Base-by-base conservation (phyloP, 1,284 basidiomycete species). In the Vanrija humicola region DNA sequence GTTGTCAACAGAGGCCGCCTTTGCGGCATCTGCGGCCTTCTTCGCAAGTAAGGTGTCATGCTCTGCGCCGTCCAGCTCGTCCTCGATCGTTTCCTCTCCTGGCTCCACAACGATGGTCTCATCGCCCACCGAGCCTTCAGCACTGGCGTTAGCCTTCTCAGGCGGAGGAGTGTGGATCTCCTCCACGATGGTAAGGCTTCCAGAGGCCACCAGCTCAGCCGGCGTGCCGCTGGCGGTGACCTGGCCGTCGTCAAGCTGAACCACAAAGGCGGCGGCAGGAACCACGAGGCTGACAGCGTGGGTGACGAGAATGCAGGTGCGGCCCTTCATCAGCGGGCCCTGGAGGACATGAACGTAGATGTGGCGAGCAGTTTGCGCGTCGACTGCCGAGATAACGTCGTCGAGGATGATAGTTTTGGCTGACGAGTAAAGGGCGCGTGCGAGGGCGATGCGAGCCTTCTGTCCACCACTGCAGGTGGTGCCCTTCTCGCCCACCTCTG, bases 11-110 rank as follows among this genome's bases (percentile, higher is more conserved):
- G 58, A 51, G 9, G 60, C 56, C 1, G 66, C 64, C 34, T 68
- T 64, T 26, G 68, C 63, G 5, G 59, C 64, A 16, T 71, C 67
- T 10, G 60, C 53, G 43, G 64, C 56, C 55, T 75, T 73, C 38
- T 65, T 53, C 3, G 61, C 55, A 26, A 72, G 51, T 52, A 83
- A 83, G 0, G 83, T 83, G 50, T 85, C 83, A 54, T 85, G 85
- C 55, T 91, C 87, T 61, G 87, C 86, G 54, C 87, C 84, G 34
- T 74, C 72, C 10, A 76, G 60, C 16, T 69, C 59, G 6, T 66
- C 67, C 46, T 73, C 73, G 29, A 69, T 66, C 25, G 58, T 61
- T 23, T 67, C 64, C 6, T 49, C 34, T 34, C 34, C 34, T 10
- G 14, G 34, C 12, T 34, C 34, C 9, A 12, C 34, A 10, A 34